Evolutionary conservation across 1,284 basidiomycete genomes (phyloP), one percentile per base, ranked within the genome.

Genomic region (Stereum hirsutum): DNA sequence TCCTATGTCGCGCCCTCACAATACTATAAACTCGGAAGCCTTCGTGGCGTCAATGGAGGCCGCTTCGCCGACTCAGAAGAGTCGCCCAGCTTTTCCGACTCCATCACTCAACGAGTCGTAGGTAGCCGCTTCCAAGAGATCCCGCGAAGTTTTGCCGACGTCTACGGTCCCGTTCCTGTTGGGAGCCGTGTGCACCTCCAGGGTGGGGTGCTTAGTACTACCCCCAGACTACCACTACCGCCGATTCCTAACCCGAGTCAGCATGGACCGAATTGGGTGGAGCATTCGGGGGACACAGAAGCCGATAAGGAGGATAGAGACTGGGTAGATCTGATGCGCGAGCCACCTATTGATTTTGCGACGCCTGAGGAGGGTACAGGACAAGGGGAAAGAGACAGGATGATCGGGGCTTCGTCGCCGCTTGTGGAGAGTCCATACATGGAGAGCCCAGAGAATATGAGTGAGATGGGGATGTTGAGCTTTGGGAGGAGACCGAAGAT

Each of bases 1-100:
- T 81, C 81, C 3, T 87, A 84, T 53, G 76, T 86, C 12, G 81
- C 81, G n/a, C 83, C 83, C 11, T 85, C 81, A 4, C 74, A 78
- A 44, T 87, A 82, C 57, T 87, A 87, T 64, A 79, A 80, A 52
- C 70, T 87, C 27, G 69, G 77, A 28, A 66, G 70, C 25, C 65
- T 85, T 3, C 69, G 66, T 46, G 80, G 78, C 10, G 66, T 85
- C 27, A 78, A 63, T 42, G 74, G 73, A n/a, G 78, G 78, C 5
- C 66, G 72, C 19, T 74, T 80, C 46, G 62, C 70, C 11, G 70
- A 72, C 43, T 52, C 51, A 5, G 56, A 56, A 24, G 43, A 41
- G 31, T 62, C 66, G 35, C 63, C 68, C 21, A 76, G 69, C 46
- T 62, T 84, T 37, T 54, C 74, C 1, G 74, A 82, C 21, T 74